phyloP scores from a whole-genome alignment of 352 stramenopile genomes.

The Globisporangium spiculum region DNA sequence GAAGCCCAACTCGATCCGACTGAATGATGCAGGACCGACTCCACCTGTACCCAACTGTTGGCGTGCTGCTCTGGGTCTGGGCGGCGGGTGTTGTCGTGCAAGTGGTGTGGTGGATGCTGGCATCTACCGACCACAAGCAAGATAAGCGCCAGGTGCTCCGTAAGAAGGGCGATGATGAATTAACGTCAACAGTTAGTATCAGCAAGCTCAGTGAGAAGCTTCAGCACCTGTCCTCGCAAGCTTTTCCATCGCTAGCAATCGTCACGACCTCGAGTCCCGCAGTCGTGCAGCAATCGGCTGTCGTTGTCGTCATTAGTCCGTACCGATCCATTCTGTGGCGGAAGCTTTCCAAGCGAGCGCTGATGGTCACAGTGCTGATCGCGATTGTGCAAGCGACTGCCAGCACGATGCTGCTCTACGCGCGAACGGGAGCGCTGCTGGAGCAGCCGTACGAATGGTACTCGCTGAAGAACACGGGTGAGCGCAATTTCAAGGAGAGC shows the following conservation, averaged over 20 bases:
- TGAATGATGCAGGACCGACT: constrained; percentile 30
- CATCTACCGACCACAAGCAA: not conserved
- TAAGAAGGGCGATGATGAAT: constrained; percentile 20
- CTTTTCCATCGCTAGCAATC: not conserved
- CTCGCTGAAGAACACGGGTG: constrained; percentile 38
- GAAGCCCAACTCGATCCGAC: not conserved
- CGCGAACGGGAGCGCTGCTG: constrained; percentile 43
- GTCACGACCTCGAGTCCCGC: not conserved
- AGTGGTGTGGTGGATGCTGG: constrained; percentile 16
- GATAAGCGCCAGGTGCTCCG: not conserved
- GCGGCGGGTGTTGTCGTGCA: constrained; percentile 19
- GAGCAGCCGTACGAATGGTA: constrained; percentile 66
- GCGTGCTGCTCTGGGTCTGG: constrained; percentile 32
- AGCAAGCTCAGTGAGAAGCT: not conserved
- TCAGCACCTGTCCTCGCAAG: not conserved
- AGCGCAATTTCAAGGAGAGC: constrained; percentile 30
- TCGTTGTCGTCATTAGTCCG: not conserved
- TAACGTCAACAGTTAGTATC: not conserved
- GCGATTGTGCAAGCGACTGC: constrained; percentile 11
- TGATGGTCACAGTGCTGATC: constrained; percentile 20
- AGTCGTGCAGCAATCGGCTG: not conserved
- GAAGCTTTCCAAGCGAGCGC: constrained; percentile 21
- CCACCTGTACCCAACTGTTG: constrained; percentile 41
- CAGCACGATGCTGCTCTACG: constrained; percentile 39
- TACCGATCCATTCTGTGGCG: constrained; percentile 19